These are phyloP conservation scores for Solanum pimpinellifolium DNA, from an alignment of 257 asterid species.

Conservation along the genomic window DNA sequence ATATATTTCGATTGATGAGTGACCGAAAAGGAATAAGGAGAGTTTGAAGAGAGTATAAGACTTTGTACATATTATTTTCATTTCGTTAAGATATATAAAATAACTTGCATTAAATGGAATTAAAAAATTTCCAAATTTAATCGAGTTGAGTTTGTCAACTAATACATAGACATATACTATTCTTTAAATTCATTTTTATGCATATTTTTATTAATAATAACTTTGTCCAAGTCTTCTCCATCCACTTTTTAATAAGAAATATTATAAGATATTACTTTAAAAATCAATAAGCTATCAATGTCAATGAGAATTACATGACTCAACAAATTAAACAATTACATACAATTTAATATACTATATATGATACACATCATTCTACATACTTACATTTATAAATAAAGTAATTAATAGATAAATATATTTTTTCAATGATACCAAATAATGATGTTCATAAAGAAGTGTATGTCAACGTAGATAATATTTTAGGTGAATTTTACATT, in stretches of 20 bases:
- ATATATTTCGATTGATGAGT: not conserved
- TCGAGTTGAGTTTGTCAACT: not conserved
- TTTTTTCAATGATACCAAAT: not conserved
- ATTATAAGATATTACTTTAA: not conserved
- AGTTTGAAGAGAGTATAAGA: not conserved
- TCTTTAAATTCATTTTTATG: not conserved
- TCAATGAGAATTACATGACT: not conserved
- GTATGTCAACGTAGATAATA: not conserved
- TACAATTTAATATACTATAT: not conserved
- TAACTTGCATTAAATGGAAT: not conserved
- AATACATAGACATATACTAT: not conserved
- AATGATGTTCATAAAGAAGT: not conserved
- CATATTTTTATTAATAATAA: not conserved
- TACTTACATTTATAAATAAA: not conserved
- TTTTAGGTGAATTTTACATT: not conserved
- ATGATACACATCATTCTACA: not conserved
- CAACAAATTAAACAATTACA: not conserved
- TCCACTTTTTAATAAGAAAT: not conserved
- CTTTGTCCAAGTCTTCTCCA: not conserved
- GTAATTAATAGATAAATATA: not conserved
- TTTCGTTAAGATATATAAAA: not conserved
- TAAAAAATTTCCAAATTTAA: not conserved
- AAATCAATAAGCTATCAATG: not conserved
- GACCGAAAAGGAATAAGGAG: not conserved
- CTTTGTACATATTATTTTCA: too few relatives aligned